Base-by-base conservation (phyloP, 2,329 filamentous ascomycete species). In the Cladophialophora chaetospira region DNA sequence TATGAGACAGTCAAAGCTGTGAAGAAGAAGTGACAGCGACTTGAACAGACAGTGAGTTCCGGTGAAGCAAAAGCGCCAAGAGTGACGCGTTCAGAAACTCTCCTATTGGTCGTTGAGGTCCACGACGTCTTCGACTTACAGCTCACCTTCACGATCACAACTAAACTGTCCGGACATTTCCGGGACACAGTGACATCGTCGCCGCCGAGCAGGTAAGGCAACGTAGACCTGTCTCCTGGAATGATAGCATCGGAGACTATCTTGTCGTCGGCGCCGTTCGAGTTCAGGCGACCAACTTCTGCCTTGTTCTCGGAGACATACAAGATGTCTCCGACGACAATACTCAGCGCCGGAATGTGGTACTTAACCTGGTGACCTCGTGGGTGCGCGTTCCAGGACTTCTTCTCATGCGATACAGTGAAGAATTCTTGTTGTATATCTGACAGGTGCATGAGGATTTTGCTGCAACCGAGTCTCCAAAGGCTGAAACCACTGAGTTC, bases 241-340 rank as follows among this genome's bases (percentile, higher is more conserved):
- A 36, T 23, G 19, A 48, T 13, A 40, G 13, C 15, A 25, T n/a
- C 13, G 8, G 46, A 38, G 46, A 11, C n/a, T 25, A 49, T 17
- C 33, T 9, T 11, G 15, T 15, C n/a, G 11, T 15, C 13, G 6
- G 13, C 15, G 17, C 26, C n/a, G 17, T 1, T 15, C 19, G 2
- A 40, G 10, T 13, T 43, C 48, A 51, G 36, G 48, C 48, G 15
- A 11, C 36, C 17, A 11, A 11, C 9, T 26, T 19, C 13, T 19
- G 31, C 23, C n/a, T 38, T 43, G 23, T 33, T 17, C 2, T 43
- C 48, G 48, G 48, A 43, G 17, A 51, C 48, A 51, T 51, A 21
- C 10, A 4, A 13, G 11, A 51, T 51, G 48, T 51, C 26, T 51
- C 48, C 48, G 48, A 44, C 6, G 9, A 43, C 6, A 33, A 9